Percentiles rank a stretch among this genome's conserved stretches.
phyloP scores from a whole-genome alignment of 805 yeast genomes.

The Ogataea pignaliae region DNA sequence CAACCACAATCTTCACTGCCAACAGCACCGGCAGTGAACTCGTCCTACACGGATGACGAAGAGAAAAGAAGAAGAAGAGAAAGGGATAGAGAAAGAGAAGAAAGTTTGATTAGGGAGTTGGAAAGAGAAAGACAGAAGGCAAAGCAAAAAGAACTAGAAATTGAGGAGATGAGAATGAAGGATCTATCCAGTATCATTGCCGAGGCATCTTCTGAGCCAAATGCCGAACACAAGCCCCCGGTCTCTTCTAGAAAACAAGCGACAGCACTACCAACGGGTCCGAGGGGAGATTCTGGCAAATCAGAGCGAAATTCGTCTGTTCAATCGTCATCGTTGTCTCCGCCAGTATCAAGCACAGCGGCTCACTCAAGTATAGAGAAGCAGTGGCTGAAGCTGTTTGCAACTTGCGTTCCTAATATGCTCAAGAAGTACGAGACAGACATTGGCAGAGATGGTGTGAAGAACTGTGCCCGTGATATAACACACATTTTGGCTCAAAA shows the following conservation, averaged over 20 bases:
- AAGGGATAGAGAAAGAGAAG: conserved; percentile 27
- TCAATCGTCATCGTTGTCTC: background rate
- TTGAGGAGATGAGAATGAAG: conserved; percentile 21
- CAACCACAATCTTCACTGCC: conserved; percentile 10
- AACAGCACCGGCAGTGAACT: background rate
- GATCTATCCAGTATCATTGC: conserved; percentile 26
- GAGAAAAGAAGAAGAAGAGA: conserved; percentile 23
- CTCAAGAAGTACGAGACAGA: conserved; percentile 61
- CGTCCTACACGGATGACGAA: conserved; percentile 13
- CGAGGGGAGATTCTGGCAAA: background rate
- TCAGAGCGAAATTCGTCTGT: too few relatives aligned
- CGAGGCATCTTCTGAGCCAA: conserved; percentile 24
- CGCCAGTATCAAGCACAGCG: background rate
- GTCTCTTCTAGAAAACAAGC: conserved; percentile 5
- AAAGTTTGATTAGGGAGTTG: conserved; percentile 23
- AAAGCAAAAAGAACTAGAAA: conserved; percentile 22
- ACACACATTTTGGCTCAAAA: conserved; percentile 63
- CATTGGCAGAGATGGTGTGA: conserved; percentile 68
- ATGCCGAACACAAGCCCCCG: background rate
- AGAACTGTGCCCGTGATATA: conserved; percentile 76
- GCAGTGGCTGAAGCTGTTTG: conserved; percentile 51
- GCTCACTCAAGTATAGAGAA: conserved; percentile 6
- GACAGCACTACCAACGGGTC: conserved; percentile 1
- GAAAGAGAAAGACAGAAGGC: conserved; percentile 34
- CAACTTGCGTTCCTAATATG: conserved; percentile 73